Conservation (phyloP, 768 basidiomycete genomes). For the Trametes meyenii region DNA sequence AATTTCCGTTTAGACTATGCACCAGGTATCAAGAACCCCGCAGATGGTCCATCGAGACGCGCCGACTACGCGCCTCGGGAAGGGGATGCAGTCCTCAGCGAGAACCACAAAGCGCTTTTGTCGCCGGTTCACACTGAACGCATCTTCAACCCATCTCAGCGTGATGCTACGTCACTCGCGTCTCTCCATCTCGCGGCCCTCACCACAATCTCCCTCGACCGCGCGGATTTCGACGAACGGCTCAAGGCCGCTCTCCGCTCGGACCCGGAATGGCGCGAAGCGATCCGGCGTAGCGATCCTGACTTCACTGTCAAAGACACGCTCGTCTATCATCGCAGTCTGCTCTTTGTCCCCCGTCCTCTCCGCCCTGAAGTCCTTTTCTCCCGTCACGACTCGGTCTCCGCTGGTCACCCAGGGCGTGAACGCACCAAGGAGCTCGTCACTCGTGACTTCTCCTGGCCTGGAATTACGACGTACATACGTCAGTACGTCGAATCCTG, state of each 20-base stretch:
- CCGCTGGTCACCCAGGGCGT: slow-evolving; percentile 46
- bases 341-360: slow-evolving; percentile 37
- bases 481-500: slow-evolving; percentile 37
- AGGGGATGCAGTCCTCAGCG: slow-evolving; percentile 21
- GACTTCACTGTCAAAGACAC: slow-evolving; percentile 19
- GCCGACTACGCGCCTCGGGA: slow-evolving; percentile 26
- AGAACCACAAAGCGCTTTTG: slow-evolving; percentile 7
- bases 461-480: slow-evolving; percentile 25
- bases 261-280: slow-evolving; percentile 12
- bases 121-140: slow-evolving; percentile 8
- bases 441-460: slow-evolving; percentile 38
- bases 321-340: slow-evolving; percentile 32
- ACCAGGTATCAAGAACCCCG: slow-evolving; percentile 31
- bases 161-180: background rate
- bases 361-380: slow-evolving; percentile 35
- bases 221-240: background rate
- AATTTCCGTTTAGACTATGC: slow-evolving; percentile 37
- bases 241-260: slow-evolving; percentile 5
- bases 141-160: background rate
- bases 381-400: slow-evolving; percentile 39
- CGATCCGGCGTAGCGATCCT: slow-evolving; percentile 17
- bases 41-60: slow-evolving; percentile 28
- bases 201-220: slow-evolving; percentile 2
- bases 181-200: background rate
- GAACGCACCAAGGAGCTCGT: slow-evolving; percentile 38